phyloP scores from a whole-genome alignment of 129 eudicot genomes.

The Escallonia herrerae region DNA sequence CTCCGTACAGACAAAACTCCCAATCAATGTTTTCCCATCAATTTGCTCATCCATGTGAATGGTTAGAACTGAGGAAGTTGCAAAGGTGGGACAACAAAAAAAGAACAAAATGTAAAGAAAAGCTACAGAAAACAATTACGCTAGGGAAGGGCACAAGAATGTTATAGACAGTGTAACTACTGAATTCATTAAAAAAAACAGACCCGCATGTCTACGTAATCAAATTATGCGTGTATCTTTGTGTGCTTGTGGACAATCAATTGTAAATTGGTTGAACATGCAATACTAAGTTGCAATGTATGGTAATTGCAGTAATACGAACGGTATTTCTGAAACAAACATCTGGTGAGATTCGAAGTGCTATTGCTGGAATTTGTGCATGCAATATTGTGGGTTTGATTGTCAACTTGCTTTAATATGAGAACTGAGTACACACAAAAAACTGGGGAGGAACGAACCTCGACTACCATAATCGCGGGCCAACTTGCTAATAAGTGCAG shows the following conservation, averaged over 20 bases:
- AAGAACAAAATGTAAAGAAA: conserved; percentile 1
- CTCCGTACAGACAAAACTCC: conserved; percentile 89
- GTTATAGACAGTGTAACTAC: not conserved
- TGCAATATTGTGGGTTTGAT: no score
- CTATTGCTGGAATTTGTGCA: no score
- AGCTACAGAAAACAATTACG: not conserved
- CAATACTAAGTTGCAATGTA: no score
- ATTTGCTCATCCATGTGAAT: conserved; percentile 99
- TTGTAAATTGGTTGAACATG: no score
- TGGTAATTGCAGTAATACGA: no score
- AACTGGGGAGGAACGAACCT: conserved; percentile 46
- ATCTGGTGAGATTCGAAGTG: no score
- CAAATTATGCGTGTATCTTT: no score
- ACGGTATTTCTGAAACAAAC: no score
- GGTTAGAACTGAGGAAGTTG: conserved; percentile 41
- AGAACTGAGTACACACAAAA: not conserved
- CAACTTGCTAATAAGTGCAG: conserved; percentile 68
- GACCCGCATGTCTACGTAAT: no score
- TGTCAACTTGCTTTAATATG: no score
- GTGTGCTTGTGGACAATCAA: no score
- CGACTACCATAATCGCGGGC: conserved; percentile 55
- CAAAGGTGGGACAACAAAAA: not conserved
- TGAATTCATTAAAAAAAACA: no score
- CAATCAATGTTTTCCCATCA: conserved; percentile 85
- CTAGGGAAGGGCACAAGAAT: not conserved